Base-by-base conservation (phyloP, 1,284 basidiomycete species). In the Waitea zeae region DNA sequence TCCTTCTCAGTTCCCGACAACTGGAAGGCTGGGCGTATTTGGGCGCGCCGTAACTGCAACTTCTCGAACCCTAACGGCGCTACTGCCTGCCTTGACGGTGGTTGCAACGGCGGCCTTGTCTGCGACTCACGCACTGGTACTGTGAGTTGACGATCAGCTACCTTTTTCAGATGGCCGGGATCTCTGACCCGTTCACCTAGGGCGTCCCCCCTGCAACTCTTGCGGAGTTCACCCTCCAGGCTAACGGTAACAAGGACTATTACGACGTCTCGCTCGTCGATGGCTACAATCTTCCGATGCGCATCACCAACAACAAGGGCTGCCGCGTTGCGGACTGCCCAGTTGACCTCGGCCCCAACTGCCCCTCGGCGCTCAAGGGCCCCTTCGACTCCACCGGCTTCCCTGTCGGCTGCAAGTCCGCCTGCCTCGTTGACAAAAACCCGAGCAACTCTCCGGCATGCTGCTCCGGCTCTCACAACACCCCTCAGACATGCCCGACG, bases 101-200 rank as follows among this genome's bases (percentile, higher is more conserved):
- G 59, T 14, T 63, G 60, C 46, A 61, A 59, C 37, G 60, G 66
- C 19, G 66, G 65, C 28, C 51, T 68, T 3, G 38, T 49, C 28
- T 67, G 64, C 38, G 57, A 59, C 42, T 38, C 47, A 3, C 38
- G 44, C 34, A 53, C 51, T 17, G 61, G 62, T 2, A 61, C 58
- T 3, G 57, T 56, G 30, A 36, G 41, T 38, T 14, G 20, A 5
- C 14, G 17, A 4, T 32, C 9, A 26, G n/a, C 9, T n/a, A 7
- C 9, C 9, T 26, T 7, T 9, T 26, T n/a, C 9, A 9, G n/a
- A n/a, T 9, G n/a, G 7, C 7, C 24, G 24, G n/a, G 24, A 26
- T n/a, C n/a, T 7, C 7, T 26, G 7, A 7, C 24, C n/a, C 24
- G 24, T 9, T 7, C n/a, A n/a, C n/a, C 20, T 24, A 55, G 54